Evolutionary conservation across 2,329 filamentous ascomycete genomes (phyloP), one percentile per base, ranked within the genome.

Genomic region (Colletotrichum theobromicola): DNA sequence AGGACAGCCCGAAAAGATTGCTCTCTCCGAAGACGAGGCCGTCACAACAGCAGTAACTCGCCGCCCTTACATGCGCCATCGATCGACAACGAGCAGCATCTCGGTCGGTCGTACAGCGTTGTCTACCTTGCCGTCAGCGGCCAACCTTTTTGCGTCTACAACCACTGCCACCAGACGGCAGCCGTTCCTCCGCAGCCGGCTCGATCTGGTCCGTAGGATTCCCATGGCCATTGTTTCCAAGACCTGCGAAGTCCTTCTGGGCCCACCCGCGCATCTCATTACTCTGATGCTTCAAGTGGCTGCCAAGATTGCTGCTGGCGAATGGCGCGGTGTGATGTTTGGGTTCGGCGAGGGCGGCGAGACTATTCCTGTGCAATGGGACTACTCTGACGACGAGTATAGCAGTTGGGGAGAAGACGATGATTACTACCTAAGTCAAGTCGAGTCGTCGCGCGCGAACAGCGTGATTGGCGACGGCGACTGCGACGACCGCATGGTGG

Each of bases 281-380:
- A 88, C 91, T 30, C 87, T 98, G 53, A 95, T 98, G 88, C 89
- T 98, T 6, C 92, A 92, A 70, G 94, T 98, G 71, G 94, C 95
- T 1, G 93, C 94, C 0, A 92, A 91, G 76, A 95, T 98, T 76
- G 90, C 92, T 2, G 87, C 88, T 34, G 91, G 90, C 21, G 88
- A 90, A 84, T 92, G 89, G 92, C 86, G 90, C 79, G 93, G 90
- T 76, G 84, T 90, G 77, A 86, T 91, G 67, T 87, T 88, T 65
- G 90, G 90, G 13, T 84, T 87, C 67, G 87, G 87, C 35, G 90
- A 91, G 70, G 81, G 83, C 18, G 90, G 89, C 10, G 88, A 90
- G 78, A 81, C 83, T 72, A 89, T 91, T 30, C 87, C 88, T 3
- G 90, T 92, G 5, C 85, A 90, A 61, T 92, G 91, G 91, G 90